These are phyloP conservation scores for Geranomyces michiganensis DNA, from an alignment of 192 early-diverging fungal species.

Conservation along the genomic window DNA sequence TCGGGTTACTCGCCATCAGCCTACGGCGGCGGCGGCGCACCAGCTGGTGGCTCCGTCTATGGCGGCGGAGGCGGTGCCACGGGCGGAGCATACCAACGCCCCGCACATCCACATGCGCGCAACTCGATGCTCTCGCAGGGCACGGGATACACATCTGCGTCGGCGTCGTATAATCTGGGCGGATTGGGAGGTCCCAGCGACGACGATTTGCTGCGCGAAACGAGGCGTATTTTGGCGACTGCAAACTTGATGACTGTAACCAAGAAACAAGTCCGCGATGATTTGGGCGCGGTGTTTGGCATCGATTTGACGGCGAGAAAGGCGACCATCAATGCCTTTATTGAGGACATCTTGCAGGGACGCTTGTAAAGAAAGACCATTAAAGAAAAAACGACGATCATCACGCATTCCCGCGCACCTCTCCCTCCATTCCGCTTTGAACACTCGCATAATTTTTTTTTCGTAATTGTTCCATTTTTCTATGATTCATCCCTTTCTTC, in stretches of 20 bases:
- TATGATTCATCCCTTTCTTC: too few relatives aligned
- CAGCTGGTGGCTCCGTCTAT: slow-evolving; percentile 32
- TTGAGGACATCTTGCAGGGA: slow-evolving; percentile 58
- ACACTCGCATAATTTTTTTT: too few relatives aligned
- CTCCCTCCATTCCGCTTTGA: too few relatives aligned
- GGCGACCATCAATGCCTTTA: slow-evolving; percentile 79
- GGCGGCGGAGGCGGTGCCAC: slow-evolving; percentile 31
- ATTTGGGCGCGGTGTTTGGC: slow-evolving; percentile 77
- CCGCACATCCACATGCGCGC: slow-evolving; percentile 8
- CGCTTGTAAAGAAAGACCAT: slow-evolving; percentile 16
- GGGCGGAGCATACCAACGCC: slow-evolving; percentile 13
- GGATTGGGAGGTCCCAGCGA: slow-evolving; percentile 26
- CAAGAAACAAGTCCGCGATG: slow-evolving; percentile 94
- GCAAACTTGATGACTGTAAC: slow-evolving; percentile 98
- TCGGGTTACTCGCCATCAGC: slow-evolving; percentile 28
- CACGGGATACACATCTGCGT: background rate
- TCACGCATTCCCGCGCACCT: too few relatives aligned
- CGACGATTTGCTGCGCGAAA: slow-evolving; percentile 50
- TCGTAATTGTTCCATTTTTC: too few relatives aligned
- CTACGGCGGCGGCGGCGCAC: slow-evolving; percentile 24
- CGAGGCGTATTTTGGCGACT: slow-evolving; percentile 69
- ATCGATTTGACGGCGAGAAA: slow-evolving; percentile 82
- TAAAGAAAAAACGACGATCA: too few relatives aligned
- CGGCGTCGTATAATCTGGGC: background rate
- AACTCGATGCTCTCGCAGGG: slow-evolving; percentile 5